A percentile compares a stretch with the other conserved stretches of the same genome.
These are phyloP conservation scores for Colletotrichum horii DNA, from an alignment of 2,329 filamentous ascomycete genomes.

Conservation along the genomic window DNA sequence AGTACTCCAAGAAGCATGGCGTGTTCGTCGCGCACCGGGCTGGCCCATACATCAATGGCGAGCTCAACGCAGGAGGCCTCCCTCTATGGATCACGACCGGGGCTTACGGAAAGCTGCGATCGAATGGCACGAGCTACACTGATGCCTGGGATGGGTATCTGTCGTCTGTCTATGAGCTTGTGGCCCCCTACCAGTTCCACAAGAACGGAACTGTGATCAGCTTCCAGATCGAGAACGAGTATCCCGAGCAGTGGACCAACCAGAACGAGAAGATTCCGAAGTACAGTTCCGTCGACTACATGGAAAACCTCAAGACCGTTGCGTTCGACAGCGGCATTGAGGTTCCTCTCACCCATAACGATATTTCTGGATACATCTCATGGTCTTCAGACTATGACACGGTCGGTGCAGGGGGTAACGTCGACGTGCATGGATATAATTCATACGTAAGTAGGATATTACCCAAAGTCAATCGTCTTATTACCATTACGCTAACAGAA, in stretches of 20 bases:
- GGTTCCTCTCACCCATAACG: constrained; percentile 74
- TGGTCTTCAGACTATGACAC: constrained; percentile 10
- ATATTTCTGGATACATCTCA: constrained; percentile 39
- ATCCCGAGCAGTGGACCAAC: constrained; percentile 58
- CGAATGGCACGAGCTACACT: neutral
- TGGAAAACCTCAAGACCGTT: constrained; percentile 39
- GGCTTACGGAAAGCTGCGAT: neutral
- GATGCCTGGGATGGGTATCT: constrained; percentile 31
- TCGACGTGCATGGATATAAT: constrained; percentile 36
- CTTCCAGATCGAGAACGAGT: constrained; percentile 76
- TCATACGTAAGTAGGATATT: too few relatives aligned
- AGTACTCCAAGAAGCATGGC: constrained; percentile 67
- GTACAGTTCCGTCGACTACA: constrained; percentile 35
- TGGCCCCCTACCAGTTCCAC: constrained; percentile 62
- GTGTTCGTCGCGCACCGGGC: constrained; percentile 72
- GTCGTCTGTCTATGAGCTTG: constrained; percentile 62
- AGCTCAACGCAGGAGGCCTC: constrained; percentile 72
- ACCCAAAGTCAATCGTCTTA: too few relatives aligned
- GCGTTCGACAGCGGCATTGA: constrained; percentile 68
- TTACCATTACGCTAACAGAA: too few relatives aligned
- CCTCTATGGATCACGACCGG: constrained; percentile 65
- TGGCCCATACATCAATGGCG: constrained; percentile 74
- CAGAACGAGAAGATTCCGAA: constrained; percentile 66
- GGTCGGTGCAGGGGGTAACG: constrained; percentile 31
- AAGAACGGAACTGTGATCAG: constrained; percentile 75